These are phyloP conservation scores for Parsonsia alboflavescens DNA, from an alignment of 257 asterid species.

Conservation along the genomic window DNA sequence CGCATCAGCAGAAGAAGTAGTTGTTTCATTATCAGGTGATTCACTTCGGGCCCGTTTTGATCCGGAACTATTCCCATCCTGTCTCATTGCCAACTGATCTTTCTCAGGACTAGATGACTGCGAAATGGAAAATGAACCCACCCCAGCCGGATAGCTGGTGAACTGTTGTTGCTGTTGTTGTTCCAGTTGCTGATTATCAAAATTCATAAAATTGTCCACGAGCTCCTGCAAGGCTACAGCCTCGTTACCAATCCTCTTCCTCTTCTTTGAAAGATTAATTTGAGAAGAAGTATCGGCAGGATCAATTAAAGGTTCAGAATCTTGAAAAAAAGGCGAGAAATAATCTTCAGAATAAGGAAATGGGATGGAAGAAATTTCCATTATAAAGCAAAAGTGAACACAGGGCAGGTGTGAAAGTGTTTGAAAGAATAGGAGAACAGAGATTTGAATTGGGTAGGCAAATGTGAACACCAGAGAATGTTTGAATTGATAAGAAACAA, in stretches of 20 bases:
- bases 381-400: slow-evolving; percentile 6
- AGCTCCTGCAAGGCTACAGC: slow-evolving; percentile 20
- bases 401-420: slow-evolving; percentile 17
- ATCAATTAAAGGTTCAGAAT: slow-evolving; percentile 4
- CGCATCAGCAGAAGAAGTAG: slow-evolving; percentile 4
- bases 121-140: slow-evolving; percentile 2
- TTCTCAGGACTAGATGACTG: slow-evolving; percentile 2
- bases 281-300: neutral
- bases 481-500: slow-evolving; percentile 14
- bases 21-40: slow-evolving; percentile 20
- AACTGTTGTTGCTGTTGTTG: slow-evolving; percentile 8
- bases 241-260: slow-evolving; percentile 4
- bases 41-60: slow-evolving; percentile 24
- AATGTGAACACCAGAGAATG: slow-evolving; percentile 31
- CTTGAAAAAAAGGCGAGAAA: slow-evolving; percentile 23
- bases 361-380: slow-evolving; percentile 50
- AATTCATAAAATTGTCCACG: slow-evolving; percentile 14
- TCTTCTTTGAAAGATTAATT: slow-evolving; percentile 14
- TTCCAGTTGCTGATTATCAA: slow-evolving; percentile 8
- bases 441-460: slow-evolving; percentile 11
- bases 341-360: slow-evolving; percentile 33
- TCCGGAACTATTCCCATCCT: slow-evolving; percentile 1
- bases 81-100: slow-evolving; percentile 3
- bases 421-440: slow-evolving; percentile 13
- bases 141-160: neutral